phyloP scores from a whole-genome alignment of 192 early-diverging fungal genomes.

The Coemansia sp. region DNA sequence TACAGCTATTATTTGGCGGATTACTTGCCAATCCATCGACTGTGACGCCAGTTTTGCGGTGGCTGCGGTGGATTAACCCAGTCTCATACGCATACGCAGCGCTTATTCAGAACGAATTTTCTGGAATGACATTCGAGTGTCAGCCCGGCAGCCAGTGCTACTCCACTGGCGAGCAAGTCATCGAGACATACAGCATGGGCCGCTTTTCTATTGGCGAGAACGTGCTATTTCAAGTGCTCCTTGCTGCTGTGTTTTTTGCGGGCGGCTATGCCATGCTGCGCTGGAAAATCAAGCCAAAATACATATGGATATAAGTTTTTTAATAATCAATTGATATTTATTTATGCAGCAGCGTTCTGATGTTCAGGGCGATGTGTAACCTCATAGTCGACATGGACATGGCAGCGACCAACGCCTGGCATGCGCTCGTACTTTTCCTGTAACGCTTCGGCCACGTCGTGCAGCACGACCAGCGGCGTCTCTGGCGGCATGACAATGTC shows the following conservation, averaged over 20 bases:
- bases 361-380: conserved; percentile 80
- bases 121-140: conserved; percentile 36
- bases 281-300: conserved; percentile 53
- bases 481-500: conserved; percentile 90
- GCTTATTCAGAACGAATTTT: conserved; percentile 49
- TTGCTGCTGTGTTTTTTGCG: conserved; percentile 24
- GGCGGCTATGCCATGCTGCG: conserved; percentile 41
- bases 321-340: not conserved
- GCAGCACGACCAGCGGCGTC: conserved; percentile 75
- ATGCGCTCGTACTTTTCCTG: conserved; percentile 86
- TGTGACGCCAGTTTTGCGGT: conserved; percentile 43
- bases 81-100: conserved; percentile 50
- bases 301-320: conserved; percentile 32
- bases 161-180: conserved; percentile 34
- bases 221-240: conserved; percentile 25
- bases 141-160: conserved; percentile 26
- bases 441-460: conserved; percentile 89
- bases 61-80: conserved; percentile 53
- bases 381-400: conserved; percentile 95
- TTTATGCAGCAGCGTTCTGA: conserved; percentile 38
- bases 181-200: conserved; percentile 37
- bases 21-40: conserved; percentile 44
- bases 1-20: conserved; percentile 53
- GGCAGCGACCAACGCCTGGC: conserved; percentile 83
- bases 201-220: conserved; percentile 33